Percentiles rank a stretch among this genome's conserved stretches.
Conservation (phyloP, 371 early-diverging fungal genomes). For the Amoeboaphelidium occidentale region DNA sequence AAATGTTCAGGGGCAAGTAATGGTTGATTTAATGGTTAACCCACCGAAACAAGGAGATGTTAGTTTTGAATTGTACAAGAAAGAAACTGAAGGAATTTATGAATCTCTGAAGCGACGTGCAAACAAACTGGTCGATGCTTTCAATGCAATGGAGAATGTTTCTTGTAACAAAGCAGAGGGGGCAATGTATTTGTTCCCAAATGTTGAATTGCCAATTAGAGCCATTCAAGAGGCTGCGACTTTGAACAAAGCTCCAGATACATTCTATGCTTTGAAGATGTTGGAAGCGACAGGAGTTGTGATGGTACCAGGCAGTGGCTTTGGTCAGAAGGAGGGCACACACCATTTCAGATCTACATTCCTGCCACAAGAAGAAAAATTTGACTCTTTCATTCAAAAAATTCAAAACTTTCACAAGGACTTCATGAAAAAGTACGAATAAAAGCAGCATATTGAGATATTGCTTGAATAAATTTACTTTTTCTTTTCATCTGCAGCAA, state of each 20-base stretch:
- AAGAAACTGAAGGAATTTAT: conserved; percentile 48
- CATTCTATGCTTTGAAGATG: conserved; percentile 63
- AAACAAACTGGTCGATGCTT: conserved; percentile 35
- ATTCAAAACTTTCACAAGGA: conserved; percentile 47
- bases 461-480: no score
- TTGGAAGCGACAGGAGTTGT: conserved; percentile 79
- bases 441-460: no score
- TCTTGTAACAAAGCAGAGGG: conserved; percentile 66
- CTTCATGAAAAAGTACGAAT: conserved; percentile 54
- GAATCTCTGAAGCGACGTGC: conserved; percentile 57
- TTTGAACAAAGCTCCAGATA: conserved; percentile 44
- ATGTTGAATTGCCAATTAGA: conserved; percentile 36
- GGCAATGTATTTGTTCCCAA: conserved; percentile 90
- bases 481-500: no score
- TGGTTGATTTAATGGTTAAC: conserved; percentile 74
- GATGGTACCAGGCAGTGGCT: conserved; percentile 67
- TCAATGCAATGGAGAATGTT: conserved; percentile 59
- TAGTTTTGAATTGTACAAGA: conserved; percentile 42
- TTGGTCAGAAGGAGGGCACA: conserved; percentile 66
- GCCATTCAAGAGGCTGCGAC: conserved; percentile 46
- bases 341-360: conserved; percentile 91
- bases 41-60: conserved; percentile 58
- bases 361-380: conserved; percentile 67
- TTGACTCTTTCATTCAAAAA: conserved; percentile 55
- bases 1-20: conserved; percentile 25